phyloP scores from a whole-genome alignment of 495 filamentous ascomycete species.

The Penicillium riverlandense region DNA sequence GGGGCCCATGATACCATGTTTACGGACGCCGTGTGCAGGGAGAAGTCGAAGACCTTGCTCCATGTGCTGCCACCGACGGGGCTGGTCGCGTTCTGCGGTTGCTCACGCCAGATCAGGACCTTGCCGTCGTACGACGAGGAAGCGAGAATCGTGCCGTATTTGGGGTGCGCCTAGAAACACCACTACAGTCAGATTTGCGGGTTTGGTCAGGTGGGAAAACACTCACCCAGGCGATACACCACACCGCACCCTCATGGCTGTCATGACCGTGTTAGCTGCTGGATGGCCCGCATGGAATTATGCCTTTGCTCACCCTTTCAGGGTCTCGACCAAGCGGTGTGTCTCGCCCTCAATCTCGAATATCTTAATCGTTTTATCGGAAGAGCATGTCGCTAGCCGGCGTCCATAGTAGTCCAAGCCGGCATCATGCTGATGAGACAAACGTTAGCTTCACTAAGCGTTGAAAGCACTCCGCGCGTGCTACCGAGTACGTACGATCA shows the following conservation, averaged over 20 bases:
- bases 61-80: constrained; percentile 47
- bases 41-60: constrained; percentile 83
- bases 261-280: constrained; percentile 1
- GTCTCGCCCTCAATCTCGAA: constrained; percentile 95
- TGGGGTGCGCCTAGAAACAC: constrained; percentile 69
- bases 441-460: background rate
- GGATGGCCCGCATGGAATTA: background rate
- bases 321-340: constrained; percentile 83
- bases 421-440: constrained; percentile 72
- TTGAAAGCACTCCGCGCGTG: no score
- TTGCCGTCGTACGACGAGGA: constrained; percentile 93
- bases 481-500: constrained; percentile 74
- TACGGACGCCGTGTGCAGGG: constrained; percentile 85
- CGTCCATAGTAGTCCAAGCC: constrained; percentile 98
- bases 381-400: constrained; percentile 92
- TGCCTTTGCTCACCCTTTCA: constrained; percentile 67
- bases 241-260: constrained; percentile 92
- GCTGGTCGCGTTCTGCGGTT: constrained; percentile 41
- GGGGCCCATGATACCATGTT: constrained; percentile 98
- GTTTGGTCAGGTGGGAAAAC: constrained; percentile 5
- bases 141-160: constrained; percentile 96
- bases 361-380: constrained; percentile 98
- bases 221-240: constrained; percentile 87
- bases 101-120: constrained; percentile 97
- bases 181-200: constrained; percentile 10